Evolutionary conservation across 208 protist species (phyloP).

Genomic region (Tritrichomonas foetus): DNA sequence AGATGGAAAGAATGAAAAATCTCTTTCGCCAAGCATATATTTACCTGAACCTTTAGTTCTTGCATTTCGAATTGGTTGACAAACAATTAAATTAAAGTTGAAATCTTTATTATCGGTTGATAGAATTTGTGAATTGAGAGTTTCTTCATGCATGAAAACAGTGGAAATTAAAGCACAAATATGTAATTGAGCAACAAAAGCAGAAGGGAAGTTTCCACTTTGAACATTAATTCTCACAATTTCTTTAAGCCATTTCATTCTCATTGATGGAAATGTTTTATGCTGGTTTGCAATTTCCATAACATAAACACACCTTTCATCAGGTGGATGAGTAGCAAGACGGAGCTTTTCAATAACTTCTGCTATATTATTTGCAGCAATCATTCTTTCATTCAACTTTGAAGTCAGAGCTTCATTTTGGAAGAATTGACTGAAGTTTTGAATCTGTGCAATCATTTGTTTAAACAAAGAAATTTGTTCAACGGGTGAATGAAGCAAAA

Average conservation of each 20-base stretch:
- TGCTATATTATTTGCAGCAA: neutral
- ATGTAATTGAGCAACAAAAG: slow-evolving; percentile 12
- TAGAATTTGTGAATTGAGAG: neutral
- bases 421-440: neutral
- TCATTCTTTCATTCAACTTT: neutral
- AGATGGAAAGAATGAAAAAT: neutral
- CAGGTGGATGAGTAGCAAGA: neutral
- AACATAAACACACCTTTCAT: neutral
- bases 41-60: neutral
- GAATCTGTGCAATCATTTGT: neutral
- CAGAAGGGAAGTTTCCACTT: neutral
- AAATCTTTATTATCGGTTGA: neutral
- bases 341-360: neutral
- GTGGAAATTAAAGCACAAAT: neutral
- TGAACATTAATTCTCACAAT: neutral
- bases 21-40: neutral
- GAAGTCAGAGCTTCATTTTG: neutral
- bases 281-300: slow-evolving; percentile 14
- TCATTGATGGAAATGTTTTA: neutral
- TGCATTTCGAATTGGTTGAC: neutral
- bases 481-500: neutral
- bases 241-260: neutral
- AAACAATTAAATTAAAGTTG: neutral
- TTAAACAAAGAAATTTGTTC: neutral
- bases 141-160: neutral